Evolutionary conservation across 257 asterid species (phyloP).

Genomic region (Salvia rosmarinus): DNA sequence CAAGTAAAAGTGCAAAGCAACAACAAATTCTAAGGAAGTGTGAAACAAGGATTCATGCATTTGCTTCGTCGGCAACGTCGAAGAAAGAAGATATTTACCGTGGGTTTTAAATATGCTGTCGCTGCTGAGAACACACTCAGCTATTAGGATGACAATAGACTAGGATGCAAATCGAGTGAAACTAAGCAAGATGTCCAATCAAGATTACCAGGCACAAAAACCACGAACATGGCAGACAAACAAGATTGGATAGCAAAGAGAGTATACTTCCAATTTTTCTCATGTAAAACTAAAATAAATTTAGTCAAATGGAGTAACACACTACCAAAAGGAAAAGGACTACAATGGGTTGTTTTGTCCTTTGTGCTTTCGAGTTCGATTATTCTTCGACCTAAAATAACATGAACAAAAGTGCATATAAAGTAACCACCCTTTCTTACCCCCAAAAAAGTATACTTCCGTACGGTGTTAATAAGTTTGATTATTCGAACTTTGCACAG

Average conservation of each 20-base stretch:
- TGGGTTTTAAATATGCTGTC: slow-evolving; percentile 59
- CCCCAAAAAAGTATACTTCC: not conserved
- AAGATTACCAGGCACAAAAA: slow-evolving; percentile 12
- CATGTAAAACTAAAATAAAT: not conserved
- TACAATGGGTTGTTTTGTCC: not conserved
- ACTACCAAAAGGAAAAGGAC: not conserved
- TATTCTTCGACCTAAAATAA: no score
- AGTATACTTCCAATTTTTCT: not conserved
- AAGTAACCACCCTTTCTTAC: no score
- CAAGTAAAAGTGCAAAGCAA: slow-evolving; percentile 1
- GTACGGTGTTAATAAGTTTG: not conserved
- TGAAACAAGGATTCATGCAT: slow-evolving; percentile 12
- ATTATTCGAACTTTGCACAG: not conserved
- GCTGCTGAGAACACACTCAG: slow-evolving; percentile 71
- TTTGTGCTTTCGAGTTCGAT: not conserved
- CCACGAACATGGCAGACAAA: slow-evolving; percentile 3
- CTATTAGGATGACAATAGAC: slow-evolving; percentile 41
- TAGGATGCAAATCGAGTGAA: slow-evolving; percentile 4
- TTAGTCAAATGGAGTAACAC: not conserved
- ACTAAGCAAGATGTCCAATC: not conserved
- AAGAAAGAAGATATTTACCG: slow-evolving; percentile 50
- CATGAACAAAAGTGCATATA: not conserved
- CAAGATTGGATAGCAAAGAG: not conserved
- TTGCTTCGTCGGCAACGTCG: not conserved
- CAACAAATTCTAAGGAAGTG: not conserved